Evolutionary conservation across 352 stramenopile species (phyloP), one percentile per base, ranked within the genome.

Genomic region (Halophytophthora batemanensis): DNA sequence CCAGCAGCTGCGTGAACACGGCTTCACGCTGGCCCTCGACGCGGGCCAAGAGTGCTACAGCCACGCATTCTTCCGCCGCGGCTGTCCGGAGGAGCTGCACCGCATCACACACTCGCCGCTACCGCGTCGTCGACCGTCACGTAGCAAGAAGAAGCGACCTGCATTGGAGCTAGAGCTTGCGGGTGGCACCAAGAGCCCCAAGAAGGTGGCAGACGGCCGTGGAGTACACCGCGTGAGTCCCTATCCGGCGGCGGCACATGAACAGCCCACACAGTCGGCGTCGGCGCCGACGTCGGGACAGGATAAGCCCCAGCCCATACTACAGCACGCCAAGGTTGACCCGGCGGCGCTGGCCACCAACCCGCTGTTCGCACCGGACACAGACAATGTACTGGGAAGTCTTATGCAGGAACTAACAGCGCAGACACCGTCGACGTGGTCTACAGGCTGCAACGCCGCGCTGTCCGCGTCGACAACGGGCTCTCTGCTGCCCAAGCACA

Each of bases 1-100:
- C 14, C 80, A 91, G 59, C 80, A 91, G 50, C 54, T 91, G 12
- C 59, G 64, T 10, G 78, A 89, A 34, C 80, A 91, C 61, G 77
- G 72, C 29, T 91, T 91, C 38, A 21, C 23, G 10, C 10, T 28
- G 6, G 47, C 34, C 21, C 3, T 19, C 8, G 31, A 59, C 38
- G 47, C 56, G 21, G 53, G 64, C 7, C 22, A 58, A 19, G 66
- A 78, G 31, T 66, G 52, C 18, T 86, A 86, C 36, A 23, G 40
- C 11, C 74, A 86, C 35, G 59, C 39, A 29, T 52, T 64, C 42
- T 86, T 86, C 61, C 56, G 69, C 18, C 71, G 72, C n/a, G 74
- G 74, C 15, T 61, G 59, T 13, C 74, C 74, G 5, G 69, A 64
- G 8, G 2, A 42, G 11, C 61, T 86, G 34, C 63, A 56, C 39